Percentiles rank a stretch among this genome's conserved stretches.
These are phyloP conservation scores for Verticillium alfalfae DNA, from an alignment of 2,329 filamentous ascomycete species.

Conservation along the genomic window DNA sequence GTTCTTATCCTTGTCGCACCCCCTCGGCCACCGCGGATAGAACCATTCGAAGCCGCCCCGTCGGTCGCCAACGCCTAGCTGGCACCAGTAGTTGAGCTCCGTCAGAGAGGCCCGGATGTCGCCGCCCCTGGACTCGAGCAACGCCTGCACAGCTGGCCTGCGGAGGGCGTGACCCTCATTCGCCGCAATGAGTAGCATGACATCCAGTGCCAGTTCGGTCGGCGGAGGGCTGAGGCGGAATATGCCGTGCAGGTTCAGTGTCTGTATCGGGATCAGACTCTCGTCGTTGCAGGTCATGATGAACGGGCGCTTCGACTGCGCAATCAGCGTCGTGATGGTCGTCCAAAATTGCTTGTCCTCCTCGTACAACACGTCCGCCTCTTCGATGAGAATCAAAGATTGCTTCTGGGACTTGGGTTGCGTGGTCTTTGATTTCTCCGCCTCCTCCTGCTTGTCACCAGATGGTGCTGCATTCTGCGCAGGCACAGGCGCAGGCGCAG, in stretches of 20 bases:
- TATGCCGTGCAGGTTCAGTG: conserved; percentile 77
- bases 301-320: conserved; percentile 83
- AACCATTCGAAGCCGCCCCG: conserved; percentile 90
- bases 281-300: conserved; percentile 96
- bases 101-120: conserved; percentile 79
- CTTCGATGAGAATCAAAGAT: conserved; percentile 88
- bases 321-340: conserved; percentile 71
- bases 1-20: conserved; percentile 60
- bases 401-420: conserved; percentile 66
- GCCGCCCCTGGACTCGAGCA: conserved; percentile 63
- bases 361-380: conserved; percentile 89
- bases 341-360: conserved; percentile 95
- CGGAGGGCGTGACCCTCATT: conserved; percentile 80
- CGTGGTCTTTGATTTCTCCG: conserved; percentile 1
- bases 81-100: conserved; percentile 94
- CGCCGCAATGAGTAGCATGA: conserved; percentile 76
- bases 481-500: conserved; percentile 1
- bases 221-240: conserved; percentile 69
- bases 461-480: neutral
- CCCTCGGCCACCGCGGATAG: conserved; percentile 68
- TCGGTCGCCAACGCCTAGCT: conserved; percentile 87
- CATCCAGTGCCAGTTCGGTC: conserved; percentile 65
- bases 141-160: conserved; percentile 57
- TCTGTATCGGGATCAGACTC: conserved; percentile 67
- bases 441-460: conserved; percentile 11